These are phyloP conservation scores for Stylonectria norvegica DNA, from an alignment of 2,329 filamentous ascomycete species.

Conservation along the genomic window DNA sequence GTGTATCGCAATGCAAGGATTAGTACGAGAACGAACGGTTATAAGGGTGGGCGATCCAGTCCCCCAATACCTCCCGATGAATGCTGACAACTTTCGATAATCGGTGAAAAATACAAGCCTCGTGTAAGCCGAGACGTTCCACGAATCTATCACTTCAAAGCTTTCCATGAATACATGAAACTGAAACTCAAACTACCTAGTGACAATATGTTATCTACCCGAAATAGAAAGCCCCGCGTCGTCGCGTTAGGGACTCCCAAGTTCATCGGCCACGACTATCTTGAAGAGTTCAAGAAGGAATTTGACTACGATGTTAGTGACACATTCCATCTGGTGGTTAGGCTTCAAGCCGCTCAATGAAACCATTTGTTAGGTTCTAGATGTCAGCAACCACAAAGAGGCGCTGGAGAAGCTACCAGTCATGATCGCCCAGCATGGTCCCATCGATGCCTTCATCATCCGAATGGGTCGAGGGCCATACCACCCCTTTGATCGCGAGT, in stretches of 20 bases:
- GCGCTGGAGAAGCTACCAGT: conserved; percentile 35
- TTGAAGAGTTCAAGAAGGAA: conserved; percentile 35
- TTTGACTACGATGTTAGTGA: conserved; percentile 37
- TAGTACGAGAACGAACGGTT: too few relatives aligned
- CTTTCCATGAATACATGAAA: too few relatives aligned
- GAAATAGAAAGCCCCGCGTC: conserved; percentile 36
- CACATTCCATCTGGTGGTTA: neutral
- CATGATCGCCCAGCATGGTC: conserved; percentile 34
- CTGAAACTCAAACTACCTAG: too few relatives aligned
- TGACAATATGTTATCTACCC: neutral
- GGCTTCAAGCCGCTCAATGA: conserved; percentile 1
- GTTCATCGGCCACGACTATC: conserved; percentile 37
- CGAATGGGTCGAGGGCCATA: conserved; percentile 48
- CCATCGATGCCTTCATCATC: conserved; percentile 46
- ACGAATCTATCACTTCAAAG: too few relatives aligned
- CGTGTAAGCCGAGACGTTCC: too few relatives aligned
- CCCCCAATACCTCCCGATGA: too few relatives aligned
- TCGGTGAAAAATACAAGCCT: too few relatives aligned
- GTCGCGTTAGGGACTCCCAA: conserved; percentile 40
- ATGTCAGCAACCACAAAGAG: conserved; percentile 35
- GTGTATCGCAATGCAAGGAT: too few relatives aligned
- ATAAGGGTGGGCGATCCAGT: too few relatives aligned
- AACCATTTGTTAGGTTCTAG: conserved; percentile 23
- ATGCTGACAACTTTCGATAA: too few relatives aligned
- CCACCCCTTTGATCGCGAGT: conserved; percentile 46